Conservation (phyloP, 495 filamentous ascomycete species). For the Penicillium taxi region DNA sequence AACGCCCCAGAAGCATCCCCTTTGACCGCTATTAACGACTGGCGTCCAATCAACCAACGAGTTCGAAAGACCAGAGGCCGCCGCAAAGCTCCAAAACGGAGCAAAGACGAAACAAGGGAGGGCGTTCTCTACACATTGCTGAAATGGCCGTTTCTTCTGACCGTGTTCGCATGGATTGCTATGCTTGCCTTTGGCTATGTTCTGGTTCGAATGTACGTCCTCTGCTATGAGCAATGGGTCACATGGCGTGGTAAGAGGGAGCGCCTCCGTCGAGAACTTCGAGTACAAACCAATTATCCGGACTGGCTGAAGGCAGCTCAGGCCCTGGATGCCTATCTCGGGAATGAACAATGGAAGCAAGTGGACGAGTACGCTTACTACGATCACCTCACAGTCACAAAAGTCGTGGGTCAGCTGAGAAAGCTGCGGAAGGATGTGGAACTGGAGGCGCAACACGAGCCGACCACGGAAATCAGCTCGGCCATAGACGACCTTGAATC, state of each 20-base stretch:
- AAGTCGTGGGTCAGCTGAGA: conserved; percentile 66
- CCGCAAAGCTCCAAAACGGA: conserved; percentile 42
- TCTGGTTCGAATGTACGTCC: conserved; percentile 80
- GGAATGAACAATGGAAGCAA: conserved; percentile 80
- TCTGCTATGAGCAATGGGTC: conserved; percentile 64
- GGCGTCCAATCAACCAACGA: conserved; percentile 68
- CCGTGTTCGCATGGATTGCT: conserved; percentile 72
- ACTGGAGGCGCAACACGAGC: conserved; percentile 32
- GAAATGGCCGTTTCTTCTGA: conserved; percentile 82
- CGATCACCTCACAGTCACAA: conserved; percentile 70
- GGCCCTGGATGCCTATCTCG: conserved; percentile 72
- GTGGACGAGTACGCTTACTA: conserved; percentile 92
- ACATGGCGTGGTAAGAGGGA: conserved; percentile 61
- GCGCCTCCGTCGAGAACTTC: conserved; percentile 58
- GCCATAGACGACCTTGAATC: conserved; percentile 64
- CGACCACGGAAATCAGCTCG: no score
- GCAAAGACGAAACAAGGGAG: conserved; percentile 87
- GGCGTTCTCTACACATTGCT: conserved; percentile 80
- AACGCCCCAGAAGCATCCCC: conserved; percentile 41
- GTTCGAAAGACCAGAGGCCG: conserved; percentile 44
- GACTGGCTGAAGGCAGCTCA: conserved; percentile 77
- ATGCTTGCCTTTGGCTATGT: conserved; percentile 63
- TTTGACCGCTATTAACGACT: conserved; percentile 72
- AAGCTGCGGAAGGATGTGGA: conserved; percentile 51
- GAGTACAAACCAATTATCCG: conserved; percentile 59